Percentiles rank a stretch among this genome's conserved stretches.
Evolutionary conservation across 257 asterid species (phyloP).

Genomic region (Penstemon eatonii): DNA sequence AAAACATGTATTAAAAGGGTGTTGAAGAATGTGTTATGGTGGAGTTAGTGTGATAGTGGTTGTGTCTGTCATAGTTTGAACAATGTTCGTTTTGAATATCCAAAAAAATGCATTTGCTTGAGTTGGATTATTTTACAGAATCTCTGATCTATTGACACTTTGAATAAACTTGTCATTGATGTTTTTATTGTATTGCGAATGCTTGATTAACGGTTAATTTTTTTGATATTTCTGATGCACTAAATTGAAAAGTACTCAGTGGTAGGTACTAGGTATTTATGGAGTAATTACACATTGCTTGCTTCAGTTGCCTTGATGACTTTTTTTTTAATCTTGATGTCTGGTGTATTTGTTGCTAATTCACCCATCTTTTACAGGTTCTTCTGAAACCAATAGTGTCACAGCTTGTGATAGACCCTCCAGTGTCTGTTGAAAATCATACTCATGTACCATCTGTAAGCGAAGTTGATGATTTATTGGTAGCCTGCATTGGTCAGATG

Average conservation of each 20-base stretch:
- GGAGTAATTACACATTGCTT: not conserved
- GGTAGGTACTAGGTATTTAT: too few species aligned
- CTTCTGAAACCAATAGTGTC: constrained; percentile 84
- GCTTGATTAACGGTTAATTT: not conserved
- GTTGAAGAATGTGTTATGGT: not conserved
- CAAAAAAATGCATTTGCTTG: not conserved
- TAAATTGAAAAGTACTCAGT: not conserved
- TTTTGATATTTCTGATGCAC: not conserved
- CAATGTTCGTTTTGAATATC: not conserved
- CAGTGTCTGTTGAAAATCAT: constrained; percentile 46
- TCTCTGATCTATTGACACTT: not conserved
- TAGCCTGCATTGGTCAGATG: constrained; percentile 81
- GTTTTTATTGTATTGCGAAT: not conserved
- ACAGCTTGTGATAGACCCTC: constrained; percentile 75
- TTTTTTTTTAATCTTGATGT: not conserved
- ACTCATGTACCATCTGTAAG: constrained; percentile 59
- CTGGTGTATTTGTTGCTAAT: constrained; percentile 10
- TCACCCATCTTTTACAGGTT: constrained; percentile 47
- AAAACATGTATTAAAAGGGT: not conserved
- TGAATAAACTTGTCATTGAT: not conserved
- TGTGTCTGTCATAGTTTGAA: not conserved
- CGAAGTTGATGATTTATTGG: constrained; percentile 74
- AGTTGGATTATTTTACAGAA: not conserved
- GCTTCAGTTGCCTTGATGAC: constrained; percentile 5
- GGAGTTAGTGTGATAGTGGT: not conserved